Percentiles rank a stretch among this genome's conserved stretches.
Conservation (phyloP, 2,329 filamentous ascomycete species). For the Trichoderma hamatum region DNA sequence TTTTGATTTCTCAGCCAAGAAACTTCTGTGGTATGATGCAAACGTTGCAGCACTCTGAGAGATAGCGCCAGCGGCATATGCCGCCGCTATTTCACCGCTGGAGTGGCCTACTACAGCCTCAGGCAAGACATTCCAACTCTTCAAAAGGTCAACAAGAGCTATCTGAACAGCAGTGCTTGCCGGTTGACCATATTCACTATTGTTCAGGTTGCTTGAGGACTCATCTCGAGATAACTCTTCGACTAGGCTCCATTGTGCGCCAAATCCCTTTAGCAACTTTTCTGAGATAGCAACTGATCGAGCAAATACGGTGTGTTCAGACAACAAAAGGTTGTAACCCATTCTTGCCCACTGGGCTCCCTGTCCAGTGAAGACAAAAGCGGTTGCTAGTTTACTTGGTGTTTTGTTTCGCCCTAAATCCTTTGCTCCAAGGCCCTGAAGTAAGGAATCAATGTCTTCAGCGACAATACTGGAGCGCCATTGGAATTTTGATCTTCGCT, state of each 20-base stretch:
- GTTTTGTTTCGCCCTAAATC: background rate
- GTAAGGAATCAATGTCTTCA: background rate
- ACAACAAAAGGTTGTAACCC: background rate
- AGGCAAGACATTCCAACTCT: slow-evolving; percentile 28
- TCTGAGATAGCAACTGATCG: background rate
- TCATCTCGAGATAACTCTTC: slow-evolving; percentile 1
- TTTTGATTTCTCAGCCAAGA: slow-evolving; percentile 25
- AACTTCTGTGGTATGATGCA: slow-evolving; percentile 33
- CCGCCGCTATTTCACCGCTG: slow-evolving; percentile 41
- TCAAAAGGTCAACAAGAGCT: slow-evolving; percentile 31
- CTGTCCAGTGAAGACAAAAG: slow-evolving; percentile 19
- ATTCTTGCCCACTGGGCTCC: slow-evolving; percentile 16
- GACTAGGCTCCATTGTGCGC: slow-evolving; percentile 5
- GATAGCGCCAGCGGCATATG: slow-evolving; percentile 40
- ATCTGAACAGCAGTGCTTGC: slow-evolving; percentile 33
- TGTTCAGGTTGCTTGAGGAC: background rate
- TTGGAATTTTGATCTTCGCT: slow-evolving; percentile 1
- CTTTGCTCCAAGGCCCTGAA: background rate
- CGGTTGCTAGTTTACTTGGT: background rate
- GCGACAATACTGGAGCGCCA: slow-evolving; percentile 8
- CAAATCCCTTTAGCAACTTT: background rate
- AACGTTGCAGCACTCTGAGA: slow-evolving; percentile 30
- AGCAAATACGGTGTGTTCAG: background rate
- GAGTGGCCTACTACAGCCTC: slow-evolving; percentile 33
- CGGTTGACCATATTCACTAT: slow-evolving; percentile 32